phyloP scores from a whole-genome alignment of 1,284 basidiomycete genomes.

The Tausonia pullulans region DNA sequence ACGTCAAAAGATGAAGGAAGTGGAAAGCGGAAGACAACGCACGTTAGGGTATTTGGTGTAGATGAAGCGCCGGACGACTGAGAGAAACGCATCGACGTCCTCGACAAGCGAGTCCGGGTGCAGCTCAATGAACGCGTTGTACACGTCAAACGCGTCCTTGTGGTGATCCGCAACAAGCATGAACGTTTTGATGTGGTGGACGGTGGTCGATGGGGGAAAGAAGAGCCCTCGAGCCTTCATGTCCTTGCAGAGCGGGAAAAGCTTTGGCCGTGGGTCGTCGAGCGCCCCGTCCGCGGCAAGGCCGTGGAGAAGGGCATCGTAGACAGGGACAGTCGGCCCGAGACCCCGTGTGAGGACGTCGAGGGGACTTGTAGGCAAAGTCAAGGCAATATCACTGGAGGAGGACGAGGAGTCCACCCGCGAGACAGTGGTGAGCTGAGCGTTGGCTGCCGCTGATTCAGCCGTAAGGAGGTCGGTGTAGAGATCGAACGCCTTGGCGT shows the following conservation, averaged over 20 bases:
- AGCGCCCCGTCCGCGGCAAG: background rate
- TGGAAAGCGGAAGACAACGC: constrained; percentile 43
- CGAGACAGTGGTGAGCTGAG: background rate
- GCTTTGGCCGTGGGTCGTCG: background rate
- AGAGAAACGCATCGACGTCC: constrained; percentile 8
- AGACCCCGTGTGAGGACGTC: background rate
- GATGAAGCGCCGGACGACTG: constrained; percentile 5
- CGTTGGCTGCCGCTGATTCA: background rate
- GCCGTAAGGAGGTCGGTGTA: constrained; percentile 6
- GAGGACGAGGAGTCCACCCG: too few relatives aligned
- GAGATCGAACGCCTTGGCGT: background rate
- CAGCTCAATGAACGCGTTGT: constrained; percentile 7
- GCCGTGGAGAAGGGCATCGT: constrained; percentile 13
- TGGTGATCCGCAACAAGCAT: constrained; percentile 2
- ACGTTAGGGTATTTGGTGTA: background rate
- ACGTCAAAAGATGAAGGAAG: constrained; percentile 23
- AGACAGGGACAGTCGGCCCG: constrained; percentile 10
- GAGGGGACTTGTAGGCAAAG: too few relatives aligned
- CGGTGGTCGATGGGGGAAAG: background rate
- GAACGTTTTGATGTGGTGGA: constrained; percentile 8
- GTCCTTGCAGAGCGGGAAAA: constrained; percentile 7
- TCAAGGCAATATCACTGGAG: too few relatives aligned
- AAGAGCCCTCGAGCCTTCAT: constrained; percentile 10
- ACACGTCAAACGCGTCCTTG: constrained; percentile 11
- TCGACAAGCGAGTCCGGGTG: constrained; percentile 6